A percentile compares a stretch with the other conserved stretches of the same genome.
Conservation (phyloP, 139 green algal genomes). For the Picochlorum sp. region DNA sequence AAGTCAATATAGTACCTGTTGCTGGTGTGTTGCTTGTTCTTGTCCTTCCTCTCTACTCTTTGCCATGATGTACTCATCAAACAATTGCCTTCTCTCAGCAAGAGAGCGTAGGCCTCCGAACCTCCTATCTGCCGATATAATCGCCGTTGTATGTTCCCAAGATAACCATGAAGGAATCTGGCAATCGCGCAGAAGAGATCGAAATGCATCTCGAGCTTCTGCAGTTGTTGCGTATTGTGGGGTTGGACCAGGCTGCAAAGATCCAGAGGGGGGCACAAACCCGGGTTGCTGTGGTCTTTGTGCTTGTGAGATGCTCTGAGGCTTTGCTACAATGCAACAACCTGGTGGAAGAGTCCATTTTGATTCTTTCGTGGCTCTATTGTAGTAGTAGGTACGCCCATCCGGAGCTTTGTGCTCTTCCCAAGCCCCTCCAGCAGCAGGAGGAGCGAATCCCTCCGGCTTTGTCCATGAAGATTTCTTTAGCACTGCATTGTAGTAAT, state of each 20-base stretch:
- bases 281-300: background rate
- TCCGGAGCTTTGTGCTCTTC: constrained; percentile 75
- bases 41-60: constrained; percentile 68
- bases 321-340: background rate
- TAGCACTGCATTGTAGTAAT: constrained; percentile 84
- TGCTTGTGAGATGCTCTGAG: background rate
- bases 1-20: constrained; percentile 12
- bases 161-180: constrained; percentile 43
- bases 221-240: constrained; percentile 18
- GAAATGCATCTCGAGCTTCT: constrained; percentile 85
- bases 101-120: constrained; percentile 82
- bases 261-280: background rate
- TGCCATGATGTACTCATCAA: constrained; percentile 82
- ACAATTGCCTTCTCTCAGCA: constrained; percentile 80
- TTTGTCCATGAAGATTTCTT: constrained; percentile 80
- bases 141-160: constrained; percentile 74
- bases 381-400: constrained; percentile 88
- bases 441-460: constrained; percentile 57
- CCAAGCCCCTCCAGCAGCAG: constrained; percentile 35
- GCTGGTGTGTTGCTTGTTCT: constrained; percentile 41
- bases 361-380: constrained; percentile 65
- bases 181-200: constrained; percentile 72
- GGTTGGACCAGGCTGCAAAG: constrained; percentile 20
- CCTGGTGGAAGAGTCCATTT: constrained; percentile 75
- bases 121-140: constrained; percentile 57